Percentiles rank a stretch among this genome's conserved stretches.
These are phyloP conservation scores for Glycine soja DNA, from an alignment of 306 rosid species.

Conservation along the genomic window DNA sequence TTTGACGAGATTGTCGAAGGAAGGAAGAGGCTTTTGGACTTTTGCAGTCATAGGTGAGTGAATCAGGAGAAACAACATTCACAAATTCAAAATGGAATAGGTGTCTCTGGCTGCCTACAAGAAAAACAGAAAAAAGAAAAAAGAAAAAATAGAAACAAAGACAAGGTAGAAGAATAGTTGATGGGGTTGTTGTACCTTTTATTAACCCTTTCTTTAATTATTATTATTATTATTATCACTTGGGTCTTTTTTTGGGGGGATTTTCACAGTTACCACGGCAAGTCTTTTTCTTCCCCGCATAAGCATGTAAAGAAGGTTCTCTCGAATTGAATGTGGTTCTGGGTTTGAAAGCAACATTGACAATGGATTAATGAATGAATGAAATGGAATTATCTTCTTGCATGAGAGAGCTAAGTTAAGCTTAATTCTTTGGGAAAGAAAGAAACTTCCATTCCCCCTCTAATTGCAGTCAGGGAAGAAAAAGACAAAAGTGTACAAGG, in stretches of 20 bases:
- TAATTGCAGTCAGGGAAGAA: slow-evolving; percentile 40
- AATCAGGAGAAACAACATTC: no score
- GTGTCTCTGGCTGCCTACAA: no score
- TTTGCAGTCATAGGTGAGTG: slow-evolving; percentile 83
- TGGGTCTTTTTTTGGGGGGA: neutral
- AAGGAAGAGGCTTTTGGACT: slow-evolving; percentile 97
- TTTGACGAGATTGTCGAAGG: slow-evolving; percentile 98
- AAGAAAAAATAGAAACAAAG: neutral
- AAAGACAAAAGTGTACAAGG: slow-evolving; percentile 28
- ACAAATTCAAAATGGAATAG: no score
- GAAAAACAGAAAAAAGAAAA: no score
- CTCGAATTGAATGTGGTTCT: slow-evolving; percentile 45
- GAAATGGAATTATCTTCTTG: neutral
- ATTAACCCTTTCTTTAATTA: slow-evolving; percentile 37
- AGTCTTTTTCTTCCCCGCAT: slow-evolving; percentile 9
- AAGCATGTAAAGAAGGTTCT: slow-evolving; percentile 24
- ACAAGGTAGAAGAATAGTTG: slow-evolving; percentile 50
- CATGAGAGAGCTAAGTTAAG: neutral
- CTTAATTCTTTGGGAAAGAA: slow-evolving; percentile 21
- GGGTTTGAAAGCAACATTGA: slow-evolving; percentile 24
- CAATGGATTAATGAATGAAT: slow-evolving; percentile 17
- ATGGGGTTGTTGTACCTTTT: slow-evolving; percentile 58
- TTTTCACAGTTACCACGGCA: slow-evolving; percentile 43
- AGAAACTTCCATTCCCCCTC: slow-evolving; percentile 41
- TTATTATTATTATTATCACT: slow-evolving; percentile 3